Conservation (phyloP, 2,329 filamentous ascomycete genomes). For the Leptographium galeiforme region DNA sequence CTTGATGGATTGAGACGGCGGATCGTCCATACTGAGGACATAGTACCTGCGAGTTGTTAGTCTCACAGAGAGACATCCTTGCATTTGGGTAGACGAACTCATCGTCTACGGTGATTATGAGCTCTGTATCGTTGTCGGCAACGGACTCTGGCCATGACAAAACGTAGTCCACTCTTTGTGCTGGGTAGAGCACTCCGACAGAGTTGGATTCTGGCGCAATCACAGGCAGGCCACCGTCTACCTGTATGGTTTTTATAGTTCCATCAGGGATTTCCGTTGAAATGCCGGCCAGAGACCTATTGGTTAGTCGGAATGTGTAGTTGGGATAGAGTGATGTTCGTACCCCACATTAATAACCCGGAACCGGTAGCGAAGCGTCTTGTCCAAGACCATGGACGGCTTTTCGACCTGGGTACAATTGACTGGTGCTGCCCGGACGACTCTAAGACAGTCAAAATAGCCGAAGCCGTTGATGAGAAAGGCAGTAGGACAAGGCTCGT, state of each 20-base stretch:
- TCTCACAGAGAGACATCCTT: not conserved
- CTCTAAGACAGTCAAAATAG: slow-evolving; percentile 29
- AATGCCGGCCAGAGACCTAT: slow-evolving; percentile 12
- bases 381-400: slow-evolving; percentile 11
- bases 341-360: slow-evolving; percentile 14
- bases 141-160: slow-evolving; percentile 9
- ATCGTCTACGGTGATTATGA: slow-evolving; percentile 12
- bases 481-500: slow-evolving; percentile 31
- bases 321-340: not conserved
- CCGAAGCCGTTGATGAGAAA: slow-evolving; percentile 33
- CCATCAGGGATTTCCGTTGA: slow-evolving; percentile 10
- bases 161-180: slow-evolving; percentile 12
- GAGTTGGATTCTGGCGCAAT: slow-evolving; percentile 2
- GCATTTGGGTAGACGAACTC: slow-evolving; percentile 8
- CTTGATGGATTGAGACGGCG: not conserved
- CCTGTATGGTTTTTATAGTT: slow-evolving; percentile 7
- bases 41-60: not conserved
- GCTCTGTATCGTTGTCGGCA: not conserved
- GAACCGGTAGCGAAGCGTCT: slow-evolving; percentile 10
- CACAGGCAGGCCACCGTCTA: slow-evolving; percentile 14
- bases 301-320: not conserved
- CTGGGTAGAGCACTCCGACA: slow-evolving; percentile 13
- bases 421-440: slow-evolving; percentile 27
- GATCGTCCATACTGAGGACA: not conserved
- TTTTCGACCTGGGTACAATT: slow-evolving; percentile 22